Conservation (phyloP, 1,139 yeast genomes). For the Pichia inconspicua region DNA sequence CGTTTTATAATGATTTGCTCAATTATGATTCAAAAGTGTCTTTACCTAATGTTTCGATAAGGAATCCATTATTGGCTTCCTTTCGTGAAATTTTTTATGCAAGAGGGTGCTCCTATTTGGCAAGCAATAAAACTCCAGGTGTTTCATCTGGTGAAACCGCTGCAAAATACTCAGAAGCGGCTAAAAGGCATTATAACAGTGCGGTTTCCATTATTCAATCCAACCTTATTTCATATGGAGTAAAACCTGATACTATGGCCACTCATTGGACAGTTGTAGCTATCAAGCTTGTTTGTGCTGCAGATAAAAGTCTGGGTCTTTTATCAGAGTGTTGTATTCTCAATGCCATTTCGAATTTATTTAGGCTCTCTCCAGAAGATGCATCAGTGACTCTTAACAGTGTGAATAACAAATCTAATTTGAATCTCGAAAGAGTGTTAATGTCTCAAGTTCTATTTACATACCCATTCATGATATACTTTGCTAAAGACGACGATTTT, state of each 20-base stretch:
- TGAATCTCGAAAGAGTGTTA: slow-evolving; percentile 13
- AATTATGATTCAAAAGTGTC: slow-evolving; percentile 9
- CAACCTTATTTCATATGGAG: background rate
- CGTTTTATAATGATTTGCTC: slow-evolving; percentile 25
- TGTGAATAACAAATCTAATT: background rate
- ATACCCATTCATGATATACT: slow-evolving; percentile 29
- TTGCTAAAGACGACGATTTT: slow-evolving; percentile 25
- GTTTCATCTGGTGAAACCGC: slow-evolving; percentile 1
- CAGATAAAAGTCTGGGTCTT: slow-evolving; percentile 29
- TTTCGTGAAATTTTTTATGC: slow-evolving; percentile 32
- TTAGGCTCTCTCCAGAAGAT: background rate
- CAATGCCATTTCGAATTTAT: slow-evolving; percentile 1
- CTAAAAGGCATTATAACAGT: slow-evolving; percentile 25
- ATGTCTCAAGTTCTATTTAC: slow-evolving; percentile 34
- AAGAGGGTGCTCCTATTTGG: slow-evolving; percentile 33
- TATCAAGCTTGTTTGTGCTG: slow-evolving; percentile 30
- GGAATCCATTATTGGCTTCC: slow-evolving; percentile 22
- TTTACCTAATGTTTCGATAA: slow-evolving; percentile 6
- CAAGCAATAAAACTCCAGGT: slow-evolving; percentile 23
- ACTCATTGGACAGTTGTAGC: slow-evolving; percentile 33
- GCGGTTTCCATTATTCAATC: slow-evolving; percentile 12
- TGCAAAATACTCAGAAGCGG: slow-evolving; percentile 16
- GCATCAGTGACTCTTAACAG: slow-evolving; percentile 1
- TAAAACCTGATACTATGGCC: slow-evolving; percentile 6
- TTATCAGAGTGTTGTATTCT: slow-evolving; percentile 21